These are phyloP conservation scores for Pythium insidiosum DNA, from an alignment of 352 stramenopile species.

Conservation along the genomic window DNA sequence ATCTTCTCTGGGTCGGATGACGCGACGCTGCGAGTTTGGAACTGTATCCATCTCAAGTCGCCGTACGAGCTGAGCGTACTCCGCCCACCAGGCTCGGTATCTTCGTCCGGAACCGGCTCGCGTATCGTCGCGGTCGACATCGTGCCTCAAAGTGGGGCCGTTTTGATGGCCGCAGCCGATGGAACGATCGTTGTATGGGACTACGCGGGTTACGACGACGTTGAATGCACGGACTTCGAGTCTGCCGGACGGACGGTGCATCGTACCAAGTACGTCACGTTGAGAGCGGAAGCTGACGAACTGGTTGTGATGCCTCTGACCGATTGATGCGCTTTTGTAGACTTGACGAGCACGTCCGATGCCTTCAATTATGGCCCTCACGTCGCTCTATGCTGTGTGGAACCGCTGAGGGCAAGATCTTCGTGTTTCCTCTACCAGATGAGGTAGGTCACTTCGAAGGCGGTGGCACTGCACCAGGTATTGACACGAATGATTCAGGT, in stretches of 20 bases:
- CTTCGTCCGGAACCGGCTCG: slow-evolving; percentile 26
- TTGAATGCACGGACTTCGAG: slow-evolving; percentile 23
- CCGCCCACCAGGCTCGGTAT: slow-evolving; percentile 20
- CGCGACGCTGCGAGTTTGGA: slow-evolving; percentile 54
- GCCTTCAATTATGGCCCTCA: slow-evolving; percentile 13
- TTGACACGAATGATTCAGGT: too few relatives aligned
- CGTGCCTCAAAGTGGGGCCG: slow-evolving; percentile 19
- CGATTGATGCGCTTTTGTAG: neutral
- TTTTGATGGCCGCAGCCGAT: slow-evolving; percentile 41
- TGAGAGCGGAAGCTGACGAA: too few relatives aligned
- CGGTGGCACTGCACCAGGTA: too few relatives aligned
- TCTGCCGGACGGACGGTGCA: slow-evolving; percentile 37
- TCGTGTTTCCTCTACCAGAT: slow-evolving; percentile 8
- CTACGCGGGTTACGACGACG: slow-evolving; percentile 34
- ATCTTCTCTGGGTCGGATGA: slow-evolving; percentile 77
- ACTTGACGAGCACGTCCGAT: slow-evolving; percentile 6
- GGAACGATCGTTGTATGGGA: slow-evolving; percentile 56
- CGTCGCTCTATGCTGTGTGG: slow-evolving; percentile 8
- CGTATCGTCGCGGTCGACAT: slow-evolving; percentile 50
- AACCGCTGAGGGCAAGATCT: slow-evolving; percentile 10
- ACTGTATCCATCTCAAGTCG: slow-evolving; percentile 29
- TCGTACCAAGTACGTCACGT: slow-evolving; percentile 22
- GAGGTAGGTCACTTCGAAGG: neutral
- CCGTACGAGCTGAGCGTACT: slow-evolving; percentile 54
- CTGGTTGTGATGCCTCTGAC: neutral